A percentile compares a stretch with the other conserved stretches of the same genome.
These are phyloP conservation scores for Niebla homalea DNA, from an alignment of 495 filamentous ascomycete genomes.

Conservation along the genomic window DNA sequence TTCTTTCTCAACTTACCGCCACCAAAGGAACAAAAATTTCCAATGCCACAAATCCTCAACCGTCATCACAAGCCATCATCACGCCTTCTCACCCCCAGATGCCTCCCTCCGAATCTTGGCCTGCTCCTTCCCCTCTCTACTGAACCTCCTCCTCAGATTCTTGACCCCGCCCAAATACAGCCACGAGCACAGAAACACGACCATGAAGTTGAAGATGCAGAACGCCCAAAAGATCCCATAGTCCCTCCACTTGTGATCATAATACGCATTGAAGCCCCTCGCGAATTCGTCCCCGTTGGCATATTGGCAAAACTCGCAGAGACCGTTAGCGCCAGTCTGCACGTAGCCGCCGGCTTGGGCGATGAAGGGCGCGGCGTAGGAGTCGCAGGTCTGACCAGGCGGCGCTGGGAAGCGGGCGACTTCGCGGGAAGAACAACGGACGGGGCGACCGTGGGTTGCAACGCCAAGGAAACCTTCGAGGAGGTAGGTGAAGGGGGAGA, in stretches of 20 bases:
- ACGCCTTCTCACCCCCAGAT: constrained; percentile 10
- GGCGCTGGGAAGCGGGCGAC: constrained; percentile 45
- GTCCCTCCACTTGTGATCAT: constrained; percentile 47
- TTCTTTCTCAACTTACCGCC: no score
- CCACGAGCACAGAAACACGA: constrained; percentile 41
- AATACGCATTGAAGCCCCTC: constrained; percentile 34
- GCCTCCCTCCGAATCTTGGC: constrained; percentile 13
- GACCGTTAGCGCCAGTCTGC: constrained; percentile 25
- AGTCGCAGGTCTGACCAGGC: constrained; percentile 34
- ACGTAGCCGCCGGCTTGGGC: constrained; percentile 38
- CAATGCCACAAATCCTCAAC: no score
- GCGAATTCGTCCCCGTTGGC: constrained; percentile 40
- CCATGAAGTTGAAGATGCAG: constrained; percentile 40
- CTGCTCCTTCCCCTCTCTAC: constrained; percentile 26
- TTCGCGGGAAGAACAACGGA: constrained; percentile 43
- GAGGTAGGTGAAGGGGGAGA: constrained; percentile 74
- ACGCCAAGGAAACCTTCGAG: constrained; percentile 63
- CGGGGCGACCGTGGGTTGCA: constrained; percentile 37
- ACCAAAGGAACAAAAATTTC: no score
- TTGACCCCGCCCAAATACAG: constrained; percentile 36
- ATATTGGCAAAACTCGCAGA: constrained; percentile 53
- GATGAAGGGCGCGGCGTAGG: constrained; percentile 35
- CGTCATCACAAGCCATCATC: not conserved
- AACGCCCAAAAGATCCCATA: constrained; percentile 47
- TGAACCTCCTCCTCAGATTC: constrained; percentile 29